Base-by-base conservation (phyloP, 2,329 filamentous ascomycete genomes). In the Botrytis paeoniae region DNA sequence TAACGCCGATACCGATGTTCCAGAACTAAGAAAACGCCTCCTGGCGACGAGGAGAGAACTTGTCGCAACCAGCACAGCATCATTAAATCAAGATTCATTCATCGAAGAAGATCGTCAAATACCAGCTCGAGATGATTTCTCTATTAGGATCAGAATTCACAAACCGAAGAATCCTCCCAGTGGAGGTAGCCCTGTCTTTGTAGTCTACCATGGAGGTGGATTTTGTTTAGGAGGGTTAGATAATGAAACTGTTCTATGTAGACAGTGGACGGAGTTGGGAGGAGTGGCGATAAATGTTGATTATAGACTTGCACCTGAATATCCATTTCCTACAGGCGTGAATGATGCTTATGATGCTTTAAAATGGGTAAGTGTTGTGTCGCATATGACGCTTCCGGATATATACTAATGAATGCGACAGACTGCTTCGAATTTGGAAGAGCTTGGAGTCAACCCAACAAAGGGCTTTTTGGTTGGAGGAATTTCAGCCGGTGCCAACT, bases 381-480 rank as follows among this genome's bases (percentile, higher is more conserved):
- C 32, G 64, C 4, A 51, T 9, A 25, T 29, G 20, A 22, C 25
- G 9, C 37, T 61, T 18, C 8, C 4, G 39, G n/a, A 37, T 14
- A n/a, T 6, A 3, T 7, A 35, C 68, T 70, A 35, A 70, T 32
- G 22, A 16, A 68, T 43, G 4, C 45, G n/a, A 22, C 29, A 71
- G 45, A 72, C 45, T 41, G 32, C 45, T 43, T 51, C 57, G 54
- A 29, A 64, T 39, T 3, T 70, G 76, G 77, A 78, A 69, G 75
- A 74, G 25, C 80, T 51, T 81, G 81, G 20, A 12, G 83, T 83
- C 16, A 82, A 86, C 72, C 82, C 83, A 0, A 78, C 79, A 8
- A 80, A 80, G 20, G 86, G 85, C 0, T 87, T 88, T 74, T 74
- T 88, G n/a, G 73, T 86, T 20, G 85, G 85, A 25, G 86, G 86